These are phyloP conservation scores for Boletus rubescentipes DNA, from an alignment of 768 basidiomycete species.

Conservation along the genomic window DNA sequence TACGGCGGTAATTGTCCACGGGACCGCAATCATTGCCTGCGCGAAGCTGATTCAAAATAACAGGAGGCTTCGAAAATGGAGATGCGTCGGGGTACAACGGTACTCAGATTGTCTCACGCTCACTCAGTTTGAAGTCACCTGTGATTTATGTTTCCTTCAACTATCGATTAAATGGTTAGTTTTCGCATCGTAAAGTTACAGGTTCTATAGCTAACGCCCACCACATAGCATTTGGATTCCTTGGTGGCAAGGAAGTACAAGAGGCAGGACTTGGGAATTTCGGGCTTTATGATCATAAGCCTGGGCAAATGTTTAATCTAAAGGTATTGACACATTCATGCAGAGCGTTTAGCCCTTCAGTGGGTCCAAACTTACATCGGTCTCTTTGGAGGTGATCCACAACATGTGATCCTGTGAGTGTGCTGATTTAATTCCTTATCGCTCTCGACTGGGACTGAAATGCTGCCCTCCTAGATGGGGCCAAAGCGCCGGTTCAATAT, in stretches of 20 bases:
- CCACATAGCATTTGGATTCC: constrained; percentile 28
- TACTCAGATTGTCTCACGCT: constrained; percentile 20
- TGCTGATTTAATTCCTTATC: background rate
- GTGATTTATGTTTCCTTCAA: background rate
- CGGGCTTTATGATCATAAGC: constrained; percentile 34
- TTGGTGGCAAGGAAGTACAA: constrained; percentile 18
- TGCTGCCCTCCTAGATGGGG: background rate
- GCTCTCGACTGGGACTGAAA: background rate
- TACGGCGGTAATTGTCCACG: background rate
- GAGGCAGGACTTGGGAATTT: background rate
- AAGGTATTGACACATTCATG: background rate
- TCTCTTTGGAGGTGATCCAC: background rate
- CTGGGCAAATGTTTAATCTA: background rate
- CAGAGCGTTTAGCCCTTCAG: constrained; percentile 1
- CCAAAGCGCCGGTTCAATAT: background rate
- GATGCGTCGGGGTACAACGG: constrained; percentile 15
- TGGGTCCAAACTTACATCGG: constrained; percentile 1
- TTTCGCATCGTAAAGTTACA: background rate
- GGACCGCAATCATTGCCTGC: too few species aligned
- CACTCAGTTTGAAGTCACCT: background rate
- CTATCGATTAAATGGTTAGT: constrained; percentile 17
- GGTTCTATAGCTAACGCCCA: background rate
- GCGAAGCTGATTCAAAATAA: background rate
- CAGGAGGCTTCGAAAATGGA: constrained; percentile 13
- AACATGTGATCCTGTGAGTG: constrained; percentile 15